Conservation (phyloP, 2,329 filamentous ascomycete genomes). For the Hypoxylon sp. region DNA sequence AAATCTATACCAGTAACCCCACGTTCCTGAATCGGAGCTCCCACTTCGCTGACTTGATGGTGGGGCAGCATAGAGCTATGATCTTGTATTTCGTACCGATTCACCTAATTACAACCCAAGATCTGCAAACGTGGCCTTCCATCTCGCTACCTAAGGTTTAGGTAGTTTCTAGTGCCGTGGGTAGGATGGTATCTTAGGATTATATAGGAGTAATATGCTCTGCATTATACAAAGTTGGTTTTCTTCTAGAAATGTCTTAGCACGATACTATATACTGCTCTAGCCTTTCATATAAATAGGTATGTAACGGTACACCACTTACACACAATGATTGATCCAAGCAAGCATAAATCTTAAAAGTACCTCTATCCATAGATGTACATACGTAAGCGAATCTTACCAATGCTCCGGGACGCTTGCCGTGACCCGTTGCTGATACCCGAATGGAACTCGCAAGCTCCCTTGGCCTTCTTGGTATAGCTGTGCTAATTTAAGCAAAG, state of each 20-base stretch:
- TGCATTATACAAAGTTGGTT: neutral
- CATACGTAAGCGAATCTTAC: conserved; percentile 36
- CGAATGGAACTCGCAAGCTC: conserved; percentile 15
- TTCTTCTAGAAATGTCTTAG: neutral
- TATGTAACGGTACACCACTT: neutral
- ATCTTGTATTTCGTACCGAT: conserved; percentile 8
- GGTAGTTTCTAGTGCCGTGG: neutral
- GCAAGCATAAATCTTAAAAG: too few relatives aligned
- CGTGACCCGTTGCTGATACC: conserved; percentile 29
- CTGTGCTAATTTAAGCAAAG: conserved; percentile 26
- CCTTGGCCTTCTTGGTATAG: conserved; percentile 32
- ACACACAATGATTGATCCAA: neutral
- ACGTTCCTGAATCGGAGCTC: conserved; percentile 60
- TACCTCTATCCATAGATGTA: conserved; percentile 3
- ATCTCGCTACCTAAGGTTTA: neutral
- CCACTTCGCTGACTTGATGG: conserved; percentile 49
- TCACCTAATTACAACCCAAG: conserved; percentile 15
- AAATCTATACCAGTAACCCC: conserved; percentile 50
- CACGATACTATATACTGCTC: neutral
- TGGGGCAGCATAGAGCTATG: conserved; percentile 23
- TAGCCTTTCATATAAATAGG: conserved; percentile 1
- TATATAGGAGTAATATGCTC: neutral
- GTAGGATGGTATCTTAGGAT: neutral
- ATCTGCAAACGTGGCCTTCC: conserved; percentile 25
- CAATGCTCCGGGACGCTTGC: conserved; percentile 37